Evolutionary conservation across 2,329 filamentous ascomycete species (phyloP).

Genomic region (Fusarium luffae): DNA sequence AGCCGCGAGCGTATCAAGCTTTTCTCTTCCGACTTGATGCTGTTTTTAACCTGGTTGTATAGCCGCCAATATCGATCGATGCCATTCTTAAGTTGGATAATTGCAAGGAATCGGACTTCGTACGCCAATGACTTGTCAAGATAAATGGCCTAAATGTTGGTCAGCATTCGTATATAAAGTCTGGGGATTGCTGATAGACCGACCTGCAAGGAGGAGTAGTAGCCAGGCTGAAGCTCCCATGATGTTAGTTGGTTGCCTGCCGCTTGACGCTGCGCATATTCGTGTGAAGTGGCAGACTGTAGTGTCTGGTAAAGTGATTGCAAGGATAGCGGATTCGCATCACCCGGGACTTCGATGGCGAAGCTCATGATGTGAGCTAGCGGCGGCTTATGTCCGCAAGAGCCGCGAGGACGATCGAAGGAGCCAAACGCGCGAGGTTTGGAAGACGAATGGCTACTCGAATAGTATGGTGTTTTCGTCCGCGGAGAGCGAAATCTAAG

Average conservation of each 20-base stretch:
- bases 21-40: slow-evolving; percentile 81
- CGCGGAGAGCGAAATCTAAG: slow-evolving; percentile 24
- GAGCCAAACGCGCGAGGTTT: slow-evolving; percentile 5
- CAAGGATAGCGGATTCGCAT: slow-evolving; percentile 76
- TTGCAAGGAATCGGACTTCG: slow-evolving; percentile 85
- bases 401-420: slow-evolving; percentile 25
- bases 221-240: slow-evolving; percentile 76
- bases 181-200: slow-evolving; percentile 3
- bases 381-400: slow-evolving; percentile 33
- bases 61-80: slow-evolving; percentile 92
- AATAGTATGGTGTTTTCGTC: slow-evolving; percentile 4
- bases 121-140: slow-evolving; percentile 80
- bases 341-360: slow-evolving; percentile 81
- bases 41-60: slow-evolving; percentile 67
- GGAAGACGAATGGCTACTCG: not conserved
- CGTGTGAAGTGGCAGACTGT: slow-evolving; percentile 70
- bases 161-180: slow-evolving; percentile 22
- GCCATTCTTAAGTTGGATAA: slow-evolving; percentile 96
- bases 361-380: slow-evolving; percentile 67
- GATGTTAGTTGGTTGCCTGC: slow-evolving; percentile 76
- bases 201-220: slow-evolving; percentile 77
- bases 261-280: slow-evolving; percentile 72
- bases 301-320: slow-evolving; percentile 73
- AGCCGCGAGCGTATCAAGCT: slow-evolving; percentile 77
- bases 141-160: slow-evolving; percentile 72